Base-by-base conservation (phyloP, 257 asterid genomes). In the Gynochthodes officinalis region DNA sequence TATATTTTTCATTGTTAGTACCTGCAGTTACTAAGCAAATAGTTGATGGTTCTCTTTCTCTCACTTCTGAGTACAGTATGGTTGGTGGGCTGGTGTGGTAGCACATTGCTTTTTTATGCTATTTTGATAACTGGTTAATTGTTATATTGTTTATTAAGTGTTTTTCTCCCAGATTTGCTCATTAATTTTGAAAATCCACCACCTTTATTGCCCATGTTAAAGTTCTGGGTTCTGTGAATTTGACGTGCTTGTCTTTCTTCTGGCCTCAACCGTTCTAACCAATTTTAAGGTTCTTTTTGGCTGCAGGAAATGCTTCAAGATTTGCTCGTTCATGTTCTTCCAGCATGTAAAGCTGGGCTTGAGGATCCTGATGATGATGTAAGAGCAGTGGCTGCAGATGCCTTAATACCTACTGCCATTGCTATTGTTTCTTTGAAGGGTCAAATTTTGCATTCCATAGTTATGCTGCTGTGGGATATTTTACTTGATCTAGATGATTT, bases 291-390 rank as follows among this genome's bases (percentile, higher is more conserved):
- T n/a, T 75, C 71, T 40, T 37, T 48, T 64, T 80, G 81, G 60
- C 53, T 74, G 78, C 87, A 95, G 99, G 99, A 95, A 77, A 85
- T 95, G 96, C 93, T 92, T 69, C 84, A 77, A 73, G 90, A 86
- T 70, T 86, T 95, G 84, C 94, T 95, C 79, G 89, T 82, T 52
- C 72, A 72, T 81, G 90, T 95, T 67, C 90, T 95, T 58, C 98
- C 99, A 68, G 96, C 97, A 50, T 95, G 99, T 84, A 92, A 86
- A 85, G 82, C 86, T 82, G 99, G 99, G 70, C 97, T 95, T 72
- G 99, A 95, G 82, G 99, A 95, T 83, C 97, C 99, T 59, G 99
- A 95, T 80, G 99, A 95, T 85, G 99, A 95, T 78, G 99, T 95
- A 50, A 90, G 99, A 83, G 99, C 99, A 59, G 99, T 95, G 77